Percentiles rank a stretch among this genome's conserved stretches.
These are phyloP conservation scores for Scenedesmus sp. DNA, from an alignment of 163 green algal species.

Conservation along the genomic window DNA sequence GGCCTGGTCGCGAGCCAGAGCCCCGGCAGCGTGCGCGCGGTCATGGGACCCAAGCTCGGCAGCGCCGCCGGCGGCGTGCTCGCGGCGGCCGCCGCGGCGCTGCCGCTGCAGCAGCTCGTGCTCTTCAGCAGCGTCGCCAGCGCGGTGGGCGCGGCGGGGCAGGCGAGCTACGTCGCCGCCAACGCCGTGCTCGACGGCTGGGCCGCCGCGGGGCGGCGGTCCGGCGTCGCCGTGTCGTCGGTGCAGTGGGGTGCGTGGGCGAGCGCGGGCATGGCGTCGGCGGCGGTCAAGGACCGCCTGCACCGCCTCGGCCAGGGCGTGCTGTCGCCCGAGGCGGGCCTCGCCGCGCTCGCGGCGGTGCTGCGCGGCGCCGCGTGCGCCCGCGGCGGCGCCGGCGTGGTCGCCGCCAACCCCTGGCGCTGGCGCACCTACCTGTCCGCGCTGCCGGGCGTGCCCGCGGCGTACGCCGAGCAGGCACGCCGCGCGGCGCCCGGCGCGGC, in stretches of 20 bases:
- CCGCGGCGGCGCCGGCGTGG: conserved; percentile 8
- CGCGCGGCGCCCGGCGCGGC: too few species aligned
- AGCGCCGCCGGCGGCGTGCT: conserved; percentile 3
- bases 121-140: conserved; percentile 89
- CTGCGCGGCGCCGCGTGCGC: conserved; percentile 34
- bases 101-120: conserved; percentile 56
- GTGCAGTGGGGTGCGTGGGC: conserved; percentile 90
- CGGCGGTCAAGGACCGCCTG: conserved; percentile 58
- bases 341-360: conserved; percentile 52
- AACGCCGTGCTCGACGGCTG: conserved; percentile 80
- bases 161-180: conserved; percentile 87
- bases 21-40: conserved; percentile 22
- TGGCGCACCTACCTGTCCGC: conserved; percentile 57
- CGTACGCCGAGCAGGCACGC: conserved; percentile 10
- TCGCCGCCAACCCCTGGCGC: conserved; percentile 66
- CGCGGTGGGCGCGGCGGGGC: conserved; percentile 81
- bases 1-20: conserved; percentile 51
- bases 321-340: conserved; percentile 58
- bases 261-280: conserved; percentile 74
- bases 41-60: conserved; percentile 71
- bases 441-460: too few species aligned
- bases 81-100: not conserved
- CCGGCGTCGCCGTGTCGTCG: conserved; percentile 40
- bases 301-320: conserved; percentile 65
- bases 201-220: not conserved